Base-by-base conservation (phyloP, 441 rosid species). In the Rhodomyrtus psidioides region DNA sequence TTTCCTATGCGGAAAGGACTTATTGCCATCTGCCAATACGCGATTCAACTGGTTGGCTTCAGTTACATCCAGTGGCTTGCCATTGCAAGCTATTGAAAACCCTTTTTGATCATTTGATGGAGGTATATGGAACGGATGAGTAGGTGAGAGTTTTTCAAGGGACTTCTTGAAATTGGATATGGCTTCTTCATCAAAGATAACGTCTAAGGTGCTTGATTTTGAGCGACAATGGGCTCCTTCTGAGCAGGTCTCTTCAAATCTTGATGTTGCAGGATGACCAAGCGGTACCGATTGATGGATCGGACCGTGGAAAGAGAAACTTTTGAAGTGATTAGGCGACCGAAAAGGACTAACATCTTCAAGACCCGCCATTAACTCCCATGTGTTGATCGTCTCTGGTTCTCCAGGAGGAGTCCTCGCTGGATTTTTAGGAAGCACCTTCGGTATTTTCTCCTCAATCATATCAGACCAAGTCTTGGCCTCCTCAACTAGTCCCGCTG, bases 381-480 rank as follows among this genome's bases (percentile, higher is more conserved):
- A 94, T 0, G 93, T 82, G 83, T 94, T 93, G 87, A 93, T 94
- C 34, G 92, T 94, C 82, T 94, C 95, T 1, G 95, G 97, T 90
- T 93, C 97, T 6, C 94, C 95, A 0, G 95, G 95, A 19, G 95
- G 95, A 12, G 95, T 94, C 46, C 85, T 60, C 42, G 85, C 58
- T 0, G 95, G 95, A 12, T 95, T 94, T 59, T 83, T 89, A 0
- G 97, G 95, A 9, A 87, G 79, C 49, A 88, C 42, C 82, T 92
- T 94, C 2, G 94, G 93, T 85, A 94, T 93, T 65, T 93, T 94
- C 28, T 86, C 93, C 62, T 93, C 88, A 83, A 97, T 94, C 98
- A 95, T 92, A 51, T 89, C 91, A 34, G 98, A 96, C 99, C 99
- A 95, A 24, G 91, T 87, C 88, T 93, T 93, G 62, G 97, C 98